Conservation (phyloP, 805 yeast genomes). For the Grigorovia humatica region DNA sequence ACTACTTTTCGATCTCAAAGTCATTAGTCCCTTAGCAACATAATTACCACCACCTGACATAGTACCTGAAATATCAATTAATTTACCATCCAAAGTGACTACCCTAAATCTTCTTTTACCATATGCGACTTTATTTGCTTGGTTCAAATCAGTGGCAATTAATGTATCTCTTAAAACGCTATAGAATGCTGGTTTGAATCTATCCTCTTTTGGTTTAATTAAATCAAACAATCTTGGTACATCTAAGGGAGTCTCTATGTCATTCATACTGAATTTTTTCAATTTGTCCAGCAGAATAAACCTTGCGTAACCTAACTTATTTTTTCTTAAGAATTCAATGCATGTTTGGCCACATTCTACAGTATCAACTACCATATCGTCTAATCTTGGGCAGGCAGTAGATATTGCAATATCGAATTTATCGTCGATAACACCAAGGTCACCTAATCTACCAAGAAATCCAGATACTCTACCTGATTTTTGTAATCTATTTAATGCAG, state of each 20-base stretch:
- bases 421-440: slow-evolving; percentile 82
- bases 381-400: slow-evolving; percentile 85
- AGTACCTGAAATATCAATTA: slow-evolving; percentile 89
- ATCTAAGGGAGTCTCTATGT: slow-evolving; percentile 59
- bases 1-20: slow-evolving; percentile 25
- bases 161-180: slow-evolving; percentile 79
- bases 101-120: slow-evolving; percentile 75
- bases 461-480: slow-evolving; percentile 78
- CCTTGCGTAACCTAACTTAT: slow-evolving; percentile 78
- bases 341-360: slow-evolving; percentile 64
- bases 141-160: slow-evolving; percentile 66
- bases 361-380: slow-evolving; percentile 85
- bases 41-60: slow-evolving; percentile 92
- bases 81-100: slow-evolving; percentile 84
- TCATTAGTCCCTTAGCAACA: slow-evolving; percentile 70
- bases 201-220: slow-evolving; percentile 53
- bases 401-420: slow-evolving; percentile 88
- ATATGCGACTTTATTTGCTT: slow-evolving; percentile 83
- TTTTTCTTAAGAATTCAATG: slow-evolving; percentile 72
- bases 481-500: slow-evolving; percentile 57
- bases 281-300: slow-evolving; percentile 74
- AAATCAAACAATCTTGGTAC: slow-evolving; percentile 81
- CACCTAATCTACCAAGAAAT: slow-evolving; percentile 84
- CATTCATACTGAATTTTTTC: slow-evolving; percentile 46
- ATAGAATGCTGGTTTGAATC: slow-evolving; percentile 79